A percentile compares a stretch with the other conserved stretches of the same genome.
Conservation (phyloP, 1,284 basidiomycete genomes). For the Malassezia slooffiae region DNA sequence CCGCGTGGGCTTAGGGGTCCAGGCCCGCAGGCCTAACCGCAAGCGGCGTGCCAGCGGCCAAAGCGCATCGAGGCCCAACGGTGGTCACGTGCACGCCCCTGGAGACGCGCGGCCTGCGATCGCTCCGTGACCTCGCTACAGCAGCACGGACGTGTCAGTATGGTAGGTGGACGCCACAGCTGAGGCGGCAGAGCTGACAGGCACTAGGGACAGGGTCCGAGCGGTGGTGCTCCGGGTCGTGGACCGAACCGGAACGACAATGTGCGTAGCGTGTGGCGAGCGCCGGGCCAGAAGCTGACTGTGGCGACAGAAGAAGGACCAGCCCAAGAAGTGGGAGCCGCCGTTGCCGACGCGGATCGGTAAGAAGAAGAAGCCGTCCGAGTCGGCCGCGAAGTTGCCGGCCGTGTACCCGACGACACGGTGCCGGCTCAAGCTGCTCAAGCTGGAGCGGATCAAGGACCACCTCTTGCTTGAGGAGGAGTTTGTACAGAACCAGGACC, state of each 20-base stretch:
- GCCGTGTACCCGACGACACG: constrained; percentile 87
- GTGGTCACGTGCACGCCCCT: constrained; percentile 2
- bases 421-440: constrained; percentile 87
- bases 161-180: constrained; percentile 5
- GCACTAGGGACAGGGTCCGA: constrained; percentile 37
- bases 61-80: too few relatives aligned
- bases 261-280: constrained; percentile 5
- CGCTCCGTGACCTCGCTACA: too few relatives aligned
- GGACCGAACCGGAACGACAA: constrained; percentile 30
- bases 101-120: constrained; percentile 8
- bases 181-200: too few relatives aligned
- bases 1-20: too few relatives aligned
- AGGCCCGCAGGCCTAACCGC: too few relatives aligned
- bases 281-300: neutral
- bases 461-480: constrained; percentile 95
- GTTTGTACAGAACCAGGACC: constrained; percentile 88
- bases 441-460: constrained; percentile 95
- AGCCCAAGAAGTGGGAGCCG: constrained; percentile 90
- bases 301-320: constrained; percentile 54
- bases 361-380: constrained; percentile 85
- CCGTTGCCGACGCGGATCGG: constrained; percentile 94
- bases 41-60: too few relatives aligned
- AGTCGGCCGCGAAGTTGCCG: constrained; percentile 81
- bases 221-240: constrained; percentile 31
- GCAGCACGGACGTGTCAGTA: too few relatives aligned